Base-by-base conservation (phyloP, 106 monocot genomes). In the Posidonia australis region DNA sequence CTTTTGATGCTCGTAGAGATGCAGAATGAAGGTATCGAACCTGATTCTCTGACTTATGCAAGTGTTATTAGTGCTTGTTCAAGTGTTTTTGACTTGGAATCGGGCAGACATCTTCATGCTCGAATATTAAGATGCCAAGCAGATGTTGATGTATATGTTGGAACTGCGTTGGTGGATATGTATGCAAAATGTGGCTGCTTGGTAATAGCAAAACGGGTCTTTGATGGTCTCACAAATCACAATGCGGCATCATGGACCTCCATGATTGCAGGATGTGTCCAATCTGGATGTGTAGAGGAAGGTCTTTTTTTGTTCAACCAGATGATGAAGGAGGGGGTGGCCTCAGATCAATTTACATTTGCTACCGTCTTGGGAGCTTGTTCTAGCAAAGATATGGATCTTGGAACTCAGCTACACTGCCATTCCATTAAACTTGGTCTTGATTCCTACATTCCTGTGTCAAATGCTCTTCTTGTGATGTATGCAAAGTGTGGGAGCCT, bases 71-170 rank as follows among this genome's bases (percentile, higher is more conserved):
- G 78, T 77, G 84, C 74, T 10, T 87, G 82, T 49, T 57, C 90
- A 13, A 77, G 75, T 41, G 70, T 76, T 51, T 70, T 44, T 64
- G 67, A 84, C 60, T 64, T 84, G 57, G 58, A 60, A 18, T 84
- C 82, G 73, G 94, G 94, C 9, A 78, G 51, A 31, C 84, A 82
- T 74, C 66, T 96, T 47, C 94, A 96, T 84, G 84, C 82, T 44
- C 74, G 53, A 36, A 73, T 87, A 62, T 84, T 12, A 80, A 78
- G 67, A 60, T 29, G 18, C 65, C 65, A 23, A 55, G 17, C 45
- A 60, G 51, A 14, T 25, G 68, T 70, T 28, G 90, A 96, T 74
- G 62, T 70, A 10, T 90, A 74, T 62, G 66, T 80, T 27, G 84
- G 81, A 4, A 82, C 82, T 77, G 83, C 82, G 17, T 67, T 96